Conservation (phyloP, 352 stramenopile genomes). For the Plasmopara halstedii region DNA sequence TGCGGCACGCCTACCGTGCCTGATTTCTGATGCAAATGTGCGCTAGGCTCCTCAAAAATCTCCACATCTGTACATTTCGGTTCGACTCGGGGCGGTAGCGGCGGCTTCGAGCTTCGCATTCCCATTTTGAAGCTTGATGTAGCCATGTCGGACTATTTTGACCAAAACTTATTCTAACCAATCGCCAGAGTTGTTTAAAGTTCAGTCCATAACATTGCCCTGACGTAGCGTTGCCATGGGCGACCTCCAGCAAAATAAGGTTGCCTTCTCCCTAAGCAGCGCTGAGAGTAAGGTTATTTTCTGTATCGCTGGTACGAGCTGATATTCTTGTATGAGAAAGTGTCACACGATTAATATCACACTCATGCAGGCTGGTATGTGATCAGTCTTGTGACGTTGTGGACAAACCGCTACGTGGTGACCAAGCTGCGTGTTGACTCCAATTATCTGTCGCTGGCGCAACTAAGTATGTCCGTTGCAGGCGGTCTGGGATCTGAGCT, state of each 20-base stretch:
- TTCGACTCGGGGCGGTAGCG: slow-evolving; percentile 14
- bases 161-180: no score
- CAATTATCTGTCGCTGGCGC: slow-evolving; percentile 66
- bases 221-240: slow-evolving; percentile 8
- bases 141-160: no score
- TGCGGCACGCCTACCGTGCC: background rate
- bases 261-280: slow-evolving; percentile 11
- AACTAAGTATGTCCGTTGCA: slow-evolving; percentile 73
- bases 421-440: slow-evolving; percentile 67
- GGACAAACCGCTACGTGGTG: slow-evolving; percentile 80
- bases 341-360: background rate
- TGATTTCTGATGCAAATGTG: slow-evolving; percentile 4
- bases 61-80: slow-evolving; percentile 15
- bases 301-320: slow-evolving; percentile 45
- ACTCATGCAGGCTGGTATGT: slow-evolving; percentile 58
- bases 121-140: slow-evolving; percentile 32
- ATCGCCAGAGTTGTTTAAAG: slow-evolving; percentile 16
- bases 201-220: slow-evolving; percentile 16
- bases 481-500: slow-evolving; percentile 63
- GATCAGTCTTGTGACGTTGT: slow-evolving; percentile 71
- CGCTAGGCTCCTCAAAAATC: slow-evolving; percentile 11
- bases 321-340: background rate
- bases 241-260: slow-evolving; percentile 24
- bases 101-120: slow-evolving; percentile 48
- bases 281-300: slow-evolving; percentile 54